These are phyloP conservation scores for Picochlorum sp. DNA, from an alignment of 139 green algal genomes.

Conservation along the genomic window DNA sequence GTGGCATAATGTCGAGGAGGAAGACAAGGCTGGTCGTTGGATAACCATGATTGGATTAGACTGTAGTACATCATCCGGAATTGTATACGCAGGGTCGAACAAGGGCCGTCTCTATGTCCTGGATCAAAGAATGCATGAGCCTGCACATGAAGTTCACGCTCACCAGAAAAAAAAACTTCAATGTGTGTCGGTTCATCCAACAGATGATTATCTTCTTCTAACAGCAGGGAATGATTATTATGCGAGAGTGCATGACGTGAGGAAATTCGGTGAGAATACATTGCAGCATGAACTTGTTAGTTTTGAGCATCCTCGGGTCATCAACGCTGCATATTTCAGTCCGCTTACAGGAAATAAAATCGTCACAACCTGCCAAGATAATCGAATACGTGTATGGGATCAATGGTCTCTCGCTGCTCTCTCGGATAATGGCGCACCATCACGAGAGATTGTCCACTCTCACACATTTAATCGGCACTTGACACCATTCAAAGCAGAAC, in stretches of 20 bases:
- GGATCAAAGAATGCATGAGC: slow-evolving; percentile 28
- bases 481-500: slow-evolving; percentile 78
- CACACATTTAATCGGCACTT: slow-evolving; percentile 93
- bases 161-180: slow-evolving; percentile 40
- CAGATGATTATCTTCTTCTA: slow-evolving; percentile 57
- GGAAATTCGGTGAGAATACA: slow-evolving; percentile 30
- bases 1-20: slow-evolving; percentile 2
- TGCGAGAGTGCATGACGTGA: slow-evolving; percentile 57
- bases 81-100: slow-evolving; percentile 54
- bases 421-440: slow-evolving; percentile 8
- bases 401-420: slow-evolving; percentile 22
- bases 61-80: background rate
- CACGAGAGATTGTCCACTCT: slow-evolving; percentile 76
- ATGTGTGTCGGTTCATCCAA: slow-evolving; percentile 55
- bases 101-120: slow-evolving; percentile 47
- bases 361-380: slow-evolving; percentile 82
- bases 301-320: slow-evolving; percentile 49
- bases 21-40: slow-evolving; percentile 12
- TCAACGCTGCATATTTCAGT: slow-evolving; percentile 78
- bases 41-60: slow-evolving; percentile 26
- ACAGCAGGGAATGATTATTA: slow-evolving; percentile 72
- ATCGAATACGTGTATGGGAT: slow-evolving; percentile 80
- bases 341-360: slow-evolving; percentile 66
- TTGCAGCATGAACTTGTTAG: slow-evolving; percentile 15
- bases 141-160: slow-evolving; percentile 40